Evolutionary conservation across 495 filamentous ascomycete genomes (phyloP), one percentile per base, ranked within the genome.

Genomic region (Penicillium daleae): DNA sequence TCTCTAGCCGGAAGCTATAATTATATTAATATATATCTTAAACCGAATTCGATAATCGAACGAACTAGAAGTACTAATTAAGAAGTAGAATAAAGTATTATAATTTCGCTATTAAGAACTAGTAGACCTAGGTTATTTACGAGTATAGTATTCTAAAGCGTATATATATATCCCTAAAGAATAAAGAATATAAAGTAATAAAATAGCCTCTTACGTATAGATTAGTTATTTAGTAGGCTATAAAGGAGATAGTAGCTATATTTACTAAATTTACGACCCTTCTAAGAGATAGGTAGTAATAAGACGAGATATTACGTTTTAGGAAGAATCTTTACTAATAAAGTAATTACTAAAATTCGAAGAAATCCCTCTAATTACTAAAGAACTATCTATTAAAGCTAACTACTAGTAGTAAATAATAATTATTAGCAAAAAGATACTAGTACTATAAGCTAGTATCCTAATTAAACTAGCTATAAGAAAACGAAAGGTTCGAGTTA

Each of bases 141-240:
- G 29, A 31, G 29, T 31, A 31, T 31, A 31, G 29, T 31, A 31
- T 7, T 31, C 29, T 37, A 15, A 37, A 37, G 19, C n/a, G n/a
- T 44, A 44, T 44, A 44, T 44, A 21, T 44, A n/a, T 44, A 44
- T 44, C 17, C 40, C 19, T 44, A 44, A 44, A 44, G 17, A 44
- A 21, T 6, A 44, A 10, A 44, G 40, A 12, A 12, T 37, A 12
- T 15, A 37, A 37, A 12, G 33, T 37, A 37, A 37, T 13, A 37
- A 37, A 12, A 37, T 37, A 15, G 33, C 4, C 12, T 12, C 10
- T 12, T 12, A 12, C 10, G 10, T 15, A 37, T 37, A 37, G 13
- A 39, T 39, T 17, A 17, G 35, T 17, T 17, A 39, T 4, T 5
- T 39, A 0, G 13, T 39, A 13, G 4, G 35, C 2, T 39, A 39